Evolutionary conservation across 148 eudicot genomes (phyloP).

Genomic region (Rhododendron vialii): DNA sequence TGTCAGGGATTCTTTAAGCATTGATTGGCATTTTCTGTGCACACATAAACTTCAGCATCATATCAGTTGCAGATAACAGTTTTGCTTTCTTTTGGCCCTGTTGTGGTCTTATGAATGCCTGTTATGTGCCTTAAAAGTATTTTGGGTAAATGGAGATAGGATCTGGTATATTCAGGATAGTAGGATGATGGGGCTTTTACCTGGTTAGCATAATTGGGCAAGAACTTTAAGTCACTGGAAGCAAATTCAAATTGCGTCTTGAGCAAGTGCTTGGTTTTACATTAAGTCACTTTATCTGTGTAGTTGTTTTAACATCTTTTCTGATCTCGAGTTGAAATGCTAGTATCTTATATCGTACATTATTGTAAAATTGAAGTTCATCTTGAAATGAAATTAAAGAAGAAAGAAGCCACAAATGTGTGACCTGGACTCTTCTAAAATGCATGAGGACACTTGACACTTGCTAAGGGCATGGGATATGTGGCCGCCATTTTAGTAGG

Average conservation of each 20-base stretch:
- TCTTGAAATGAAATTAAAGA: not conserved
- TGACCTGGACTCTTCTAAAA: not conserved
- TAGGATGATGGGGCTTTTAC: not conserved
- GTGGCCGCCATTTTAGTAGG: not conserved
- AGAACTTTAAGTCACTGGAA: not conserved
- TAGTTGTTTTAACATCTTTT: too few species aligned
- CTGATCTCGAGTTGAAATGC: too few species aligned
- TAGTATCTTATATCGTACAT: too few species aligned
- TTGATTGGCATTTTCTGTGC: not conserved
- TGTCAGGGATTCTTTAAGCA: not conserved
- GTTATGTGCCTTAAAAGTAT: not conserved
- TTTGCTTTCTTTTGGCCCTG: not conserved
- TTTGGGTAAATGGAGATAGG: not conserved
- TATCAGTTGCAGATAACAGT: not conserved
- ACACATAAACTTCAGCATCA: not conserved
- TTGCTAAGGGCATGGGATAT: not conserved
- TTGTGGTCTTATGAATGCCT: not conserved
- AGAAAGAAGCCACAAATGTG: not conserved
- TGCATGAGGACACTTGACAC: not conserved
- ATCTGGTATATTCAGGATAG: not conserved
- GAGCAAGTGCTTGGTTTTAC: not conserved
- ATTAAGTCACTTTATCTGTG: not conserved
- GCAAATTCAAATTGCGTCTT: not conserved
- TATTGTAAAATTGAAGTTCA: not conserved
- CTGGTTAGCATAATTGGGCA: not conserved